phyloP scores from a whole-genome alignment of 192 early-diverging fungal genomes.

The Diversispora epigaea region DNA sequence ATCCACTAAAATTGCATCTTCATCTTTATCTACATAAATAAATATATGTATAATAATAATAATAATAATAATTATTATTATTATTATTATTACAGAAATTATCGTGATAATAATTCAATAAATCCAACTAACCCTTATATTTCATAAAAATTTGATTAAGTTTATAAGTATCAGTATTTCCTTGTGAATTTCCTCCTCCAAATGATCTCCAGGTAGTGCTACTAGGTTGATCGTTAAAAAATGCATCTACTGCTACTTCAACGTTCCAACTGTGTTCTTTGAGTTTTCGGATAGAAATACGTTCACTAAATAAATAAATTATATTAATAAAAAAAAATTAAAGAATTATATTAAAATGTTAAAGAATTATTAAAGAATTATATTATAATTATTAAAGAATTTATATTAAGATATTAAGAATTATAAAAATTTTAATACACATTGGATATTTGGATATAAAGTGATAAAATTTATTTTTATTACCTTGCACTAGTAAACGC shows the following conservation, averaged over 20 bases:
- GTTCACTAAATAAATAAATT: no score
- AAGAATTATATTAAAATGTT: background rate
- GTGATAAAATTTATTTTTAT: background rate
- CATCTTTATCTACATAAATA: conserved; percentile 52
- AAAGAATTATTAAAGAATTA: background rate
- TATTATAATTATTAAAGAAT: background rate
- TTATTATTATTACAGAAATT: background rate
- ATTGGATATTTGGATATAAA: background rate
- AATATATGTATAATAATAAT: background rate
- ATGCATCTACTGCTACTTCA: conserved; percentile 63
- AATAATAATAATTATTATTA: background rate
- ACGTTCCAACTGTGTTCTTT: conserved; percentile 66
- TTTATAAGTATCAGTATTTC: conserved; percentile 38
- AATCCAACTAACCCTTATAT: conserved; percentile 64
- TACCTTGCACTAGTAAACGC: conserved; percentile 47
- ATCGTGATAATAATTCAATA: background rate
- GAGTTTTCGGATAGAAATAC: conserved; percentile 51
- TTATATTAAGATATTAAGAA: background rate
- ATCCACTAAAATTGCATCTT: conserved; percentile 68
- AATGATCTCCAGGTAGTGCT: conserved; percentile 25
- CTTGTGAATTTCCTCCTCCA: conserved; percentile 8
- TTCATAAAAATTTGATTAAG: conserved; percentile 65
- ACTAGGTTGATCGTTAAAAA: conserved; percentile 45
- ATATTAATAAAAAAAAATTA: no score
- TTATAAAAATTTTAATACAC: background rate